These are phyloP conservation scores for Glycine latifolia DNA, from an alignment of 306 rosid species.

Conservation along the genomic window DNA sequence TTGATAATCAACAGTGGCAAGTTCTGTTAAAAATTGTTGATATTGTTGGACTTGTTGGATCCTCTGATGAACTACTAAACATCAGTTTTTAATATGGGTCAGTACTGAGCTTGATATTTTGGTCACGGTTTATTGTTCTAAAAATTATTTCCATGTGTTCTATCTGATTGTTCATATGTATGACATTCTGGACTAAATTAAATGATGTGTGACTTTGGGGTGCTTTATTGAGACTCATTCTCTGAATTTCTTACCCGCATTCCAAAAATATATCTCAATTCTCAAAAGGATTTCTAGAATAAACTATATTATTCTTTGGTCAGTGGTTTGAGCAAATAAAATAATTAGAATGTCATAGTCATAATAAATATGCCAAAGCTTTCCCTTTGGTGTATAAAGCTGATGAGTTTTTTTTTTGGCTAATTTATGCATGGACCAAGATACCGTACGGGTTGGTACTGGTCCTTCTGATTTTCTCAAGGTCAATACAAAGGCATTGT, in stretches of 20 bases:
- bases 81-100: neutral
- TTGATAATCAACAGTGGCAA: neutral
- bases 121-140: neutral
- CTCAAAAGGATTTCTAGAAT: slow-evolving; percentile 6
- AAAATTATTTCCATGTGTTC: neutral
- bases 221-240: neutral
- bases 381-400: neutral
- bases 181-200: slow-evolving; percentile 9
- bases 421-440: neutral
- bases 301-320: neutral
- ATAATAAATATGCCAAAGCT: neutral
- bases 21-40: slow-evolving; percentile 18
- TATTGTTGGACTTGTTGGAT: slow-evolving; percentile 15
- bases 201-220: neutral
- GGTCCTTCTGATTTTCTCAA: neutral
- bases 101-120: neutral
- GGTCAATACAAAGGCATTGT: neutral
- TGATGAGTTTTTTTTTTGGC: neutral
- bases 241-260: neutral
- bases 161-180: slow-evolving; percentile 25
- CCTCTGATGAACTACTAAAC: neutral
- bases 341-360: neutral
- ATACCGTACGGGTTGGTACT: neutral
- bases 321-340: slow-evolving; percentile 6
- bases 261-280: neutral